These are phyloP conservation scores for Saturnispora ahearnii DNA, from an alignment of 805 yeast species.

Conservation along the genomic window DNA sequence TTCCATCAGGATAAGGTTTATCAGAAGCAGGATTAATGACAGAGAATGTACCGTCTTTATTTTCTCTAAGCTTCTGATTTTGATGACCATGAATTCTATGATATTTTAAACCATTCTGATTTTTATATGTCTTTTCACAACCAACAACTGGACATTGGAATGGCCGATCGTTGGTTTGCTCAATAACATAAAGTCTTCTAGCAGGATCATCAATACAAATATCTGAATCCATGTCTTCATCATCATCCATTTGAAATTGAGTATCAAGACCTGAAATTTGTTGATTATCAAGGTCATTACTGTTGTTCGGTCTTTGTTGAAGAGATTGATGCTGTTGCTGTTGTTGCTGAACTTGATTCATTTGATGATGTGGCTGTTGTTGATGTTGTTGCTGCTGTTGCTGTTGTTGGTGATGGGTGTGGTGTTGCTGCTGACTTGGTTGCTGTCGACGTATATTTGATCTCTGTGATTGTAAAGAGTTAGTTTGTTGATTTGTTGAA, in stretches of 20 bases:
- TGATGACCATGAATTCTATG: constrained; percentile 96
- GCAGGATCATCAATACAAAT: constrained; percentile 95
- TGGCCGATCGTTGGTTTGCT: constrained; percentile 86
- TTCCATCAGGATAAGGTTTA: constrained; percentile 86
- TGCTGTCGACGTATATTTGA: neutral
- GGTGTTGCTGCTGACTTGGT: neutral
- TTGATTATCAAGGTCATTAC: constrained; percentile 4
- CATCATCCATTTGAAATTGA: constrained; percentile 31
- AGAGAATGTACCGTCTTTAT: constrained; percentile 87
- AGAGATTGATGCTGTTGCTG: constrained; percentile 9
- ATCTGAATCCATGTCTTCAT: constrained; percentile 34
- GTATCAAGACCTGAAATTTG: constrained; percentile 12
- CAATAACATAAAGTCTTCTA: constrained; percentile 84
- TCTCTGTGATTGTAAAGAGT: constrained; percentile 12
- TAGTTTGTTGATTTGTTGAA: constrained; percentile 1
- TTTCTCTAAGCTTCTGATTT: constrained; percentile 82
- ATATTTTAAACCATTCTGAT: constrained; percentile 94
- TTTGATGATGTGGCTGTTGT: neutral
- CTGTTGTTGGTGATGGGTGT: too few species aligned
- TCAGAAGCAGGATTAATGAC: constrained; percentile 88
- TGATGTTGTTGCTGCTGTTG: neutral
- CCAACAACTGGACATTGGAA: constrained; percentile 97
- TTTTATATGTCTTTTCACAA: constrained; percentile 94
- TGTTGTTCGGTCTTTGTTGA: neutral
- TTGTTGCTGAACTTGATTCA: constrained; percentile 9